Base-by-base conservation (phyloP, 2,329 filamentous ascomycete species). In the Colletotrichum chrysophilum region DNA sequence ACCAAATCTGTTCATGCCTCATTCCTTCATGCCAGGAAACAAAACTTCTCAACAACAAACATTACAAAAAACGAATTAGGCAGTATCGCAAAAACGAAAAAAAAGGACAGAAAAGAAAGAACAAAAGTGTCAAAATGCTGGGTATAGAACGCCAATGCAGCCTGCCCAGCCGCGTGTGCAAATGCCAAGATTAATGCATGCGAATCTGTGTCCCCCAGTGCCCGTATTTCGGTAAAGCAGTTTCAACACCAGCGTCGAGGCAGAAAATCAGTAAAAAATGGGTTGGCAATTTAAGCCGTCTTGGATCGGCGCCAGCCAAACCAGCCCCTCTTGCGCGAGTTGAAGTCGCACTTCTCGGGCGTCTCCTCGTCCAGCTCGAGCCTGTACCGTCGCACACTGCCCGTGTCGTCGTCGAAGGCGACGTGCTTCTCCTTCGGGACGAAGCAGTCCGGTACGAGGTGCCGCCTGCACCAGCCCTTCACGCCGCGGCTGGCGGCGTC, bases 321-420 rank as follows among this genome's bases (percentile, higher is more conserved):
- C 74, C 74, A 76, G 9, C 65, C 24, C 36, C 65, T 66, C 52
- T 48, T 74, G 7, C 69, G 30, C 7, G 36, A 36, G 7, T 32
- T n/a, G 14, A 48, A 73, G 10, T 61, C 30, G 24, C 69, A 28
- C 60, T 76, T 76, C 66, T 74, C 74, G 18, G 66, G 48, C 43
- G 38, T 55, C 56, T 76, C 74, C 66, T 76, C 74, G 26, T 76
- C 74, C 7, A 93, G 84, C 52, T 91, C 88, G 5, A 93, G 85
- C 6, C 92, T 85, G 81, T 93, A 93, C 18, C 92, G 86, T 18
- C 92, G 86, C 74, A 93, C 92, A 74, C 91, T 93, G 24, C 92
- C 91, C 2, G 88, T 85, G 80, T 93, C 91, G 79, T 92, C 91
- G 78, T 92, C 91, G 74, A 93, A 93, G 3, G 87, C 85, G 14